Conservation (phyloP, 2,329 filamentous ascomycete genomes). For the Fusarium pseudoanthophilum region DNA sequence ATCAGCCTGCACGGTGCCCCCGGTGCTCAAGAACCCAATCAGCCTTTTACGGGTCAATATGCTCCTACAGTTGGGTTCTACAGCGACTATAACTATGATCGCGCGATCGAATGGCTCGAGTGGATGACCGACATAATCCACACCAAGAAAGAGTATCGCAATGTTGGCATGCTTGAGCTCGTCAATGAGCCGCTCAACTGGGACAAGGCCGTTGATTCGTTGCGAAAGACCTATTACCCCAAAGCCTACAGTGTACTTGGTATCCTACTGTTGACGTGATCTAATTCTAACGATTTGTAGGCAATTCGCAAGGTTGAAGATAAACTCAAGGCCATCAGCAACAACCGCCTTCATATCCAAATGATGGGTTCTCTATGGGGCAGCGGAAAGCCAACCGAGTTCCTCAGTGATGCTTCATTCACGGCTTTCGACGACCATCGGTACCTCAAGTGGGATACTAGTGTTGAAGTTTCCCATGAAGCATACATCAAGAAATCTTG, state of each 20-base stretch:
- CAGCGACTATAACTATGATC: conserved; percentile 64
- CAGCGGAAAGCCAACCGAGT: conserved; percentile 62
- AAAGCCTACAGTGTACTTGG: conserved; percentile 32
- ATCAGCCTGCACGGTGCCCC: conserved; percentile 59
- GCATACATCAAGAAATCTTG: conserved; percentile 64
- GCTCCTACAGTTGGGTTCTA: conserved; percentile 61
- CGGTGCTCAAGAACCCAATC: conserved; percentile 57
- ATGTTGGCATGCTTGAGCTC: conserved; percentile 68
- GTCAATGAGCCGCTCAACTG: conserved; percentile 44
- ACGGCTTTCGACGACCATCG: conserved; percentile 68
- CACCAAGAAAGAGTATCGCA: conserved; percentile 58
- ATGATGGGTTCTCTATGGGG: conserved; percentile 64
- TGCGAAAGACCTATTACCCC: conserved; percentile 37
- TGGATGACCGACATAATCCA: conserved; percentile 66
- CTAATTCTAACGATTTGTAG: conserved; percentile 6
- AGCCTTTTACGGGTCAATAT: conserved; percentile 59
- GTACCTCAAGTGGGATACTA: conserved; percentile 64
- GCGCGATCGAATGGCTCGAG: conserved; percentile 64
- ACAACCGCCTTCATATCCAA: conserved; percentile 62
- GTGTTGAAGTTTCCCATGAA: conserved; percentile 46
- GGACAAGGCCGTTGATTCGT: conserved; percentile 29
- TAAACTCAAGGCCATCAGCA: conserved; percentile 52
- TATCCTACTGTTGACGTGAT: rapidly evolving
- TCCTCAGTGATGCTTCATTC: conserved; percentile 54
- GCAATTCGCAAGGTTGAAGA: conserved; percentile 61